Evolutionary conservation across 345 rosid species (phyloP).

Genomic region (Erysimum cheiranthoides): DNA sequence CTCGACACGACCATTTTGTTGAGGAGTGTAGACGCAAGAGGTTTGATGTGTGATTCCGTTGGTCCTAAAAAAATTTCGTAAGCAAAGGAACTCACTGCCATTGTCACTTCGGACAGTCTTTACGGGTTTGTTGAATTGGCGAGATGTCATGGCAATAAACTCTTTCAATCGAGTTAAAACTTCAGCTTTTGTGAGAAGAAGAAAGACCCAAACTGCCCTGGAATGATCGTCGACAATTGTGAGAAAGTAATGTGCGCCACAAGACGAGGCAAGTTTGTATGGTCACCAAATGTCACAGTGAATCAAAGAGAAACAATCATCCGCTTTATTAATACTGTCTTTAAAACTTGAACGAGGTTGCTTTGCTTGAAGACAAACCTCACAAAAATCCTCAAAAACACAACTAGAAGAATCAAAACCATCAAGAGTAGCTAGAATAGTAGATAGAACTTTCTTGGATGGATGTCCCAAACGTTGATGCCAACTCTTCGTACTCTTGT

Average conservation of each 20-base stretch:
- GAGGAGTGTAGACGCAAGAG: neutral
- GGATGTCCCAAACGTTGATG: constrained; percentile 3
- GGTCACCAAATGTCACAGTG: constrained; percentile 12
- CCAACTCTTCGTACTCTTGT: too few species aligned
- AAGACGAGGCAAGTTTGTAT: neutral
- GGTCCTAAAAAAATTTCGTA: too few species aligned
- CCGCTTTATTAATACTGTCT: neutral
- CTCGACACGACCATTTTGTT: neutral
- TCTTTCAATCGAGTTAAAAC: too few species aligned
- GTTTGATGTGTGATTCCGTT: too few species aligned
- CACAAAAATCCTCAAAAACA: neutral
- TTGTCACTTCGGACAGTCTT: neutral
- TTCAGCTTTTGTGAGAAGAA: too few species aligned
- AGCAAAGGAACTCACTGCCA: too few species aligned
- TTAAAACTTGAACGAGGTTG: neutral
- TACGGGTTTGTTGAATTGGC: too few species aligned
- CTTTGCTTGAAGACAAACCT: neutral
- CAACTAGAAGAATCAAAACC: neutral
- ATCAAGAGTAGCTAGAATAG: neutral
- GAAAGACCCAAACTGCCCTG: too few species aligned
- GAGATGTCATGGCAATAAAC: too few species aligned
- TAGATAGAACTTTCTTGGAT: neutral
- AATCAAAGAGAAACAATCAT: neutral
- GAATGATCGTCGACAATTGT: too few species aligned
- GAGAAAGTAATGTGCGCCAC: too few species aligned